phyloP scores from a whole-genome alignment of 2,329 filamentous ascomycete species.

The Clarireedia paspali region DNA sequence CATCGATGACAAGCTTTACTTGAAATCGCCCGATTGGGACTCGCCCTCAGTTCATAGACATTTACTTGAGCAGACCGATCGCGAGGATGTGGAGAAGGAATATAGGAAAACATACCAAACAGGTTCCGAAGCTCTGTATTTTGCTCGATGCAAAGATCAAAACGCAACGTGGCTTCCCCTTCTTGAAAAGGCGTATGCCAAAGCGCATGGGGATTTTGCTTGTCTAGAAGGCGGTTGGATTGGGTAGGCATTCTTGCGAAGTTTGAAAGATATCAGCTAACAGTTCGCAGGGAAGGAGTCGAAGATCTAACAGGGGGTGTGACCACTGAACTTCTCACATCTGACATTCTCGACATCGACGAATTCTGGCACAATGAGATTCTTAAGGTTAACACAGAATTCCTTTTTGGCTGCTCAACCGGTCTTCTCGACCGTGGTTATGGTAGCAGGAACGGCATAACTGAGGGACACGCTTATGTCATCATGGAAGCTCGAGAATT shows the following conservation, averaged over 20 bases:
- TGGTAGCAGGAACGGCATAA: constrained; percentile 50
- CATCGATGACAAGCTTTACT: constrained; percentile 82
- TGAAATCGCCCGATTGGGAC: constrained; percentile 76
- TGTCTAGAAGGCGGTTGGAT: constrained; percentile 65
- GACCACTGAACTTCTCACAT: constrained; percentile 61
- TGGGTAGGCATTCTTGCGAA: constrained; percentile 20
- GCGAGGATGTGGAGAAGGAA: constrained; percentile 62
- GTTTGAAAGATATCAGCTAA: constrained; percentile 7
- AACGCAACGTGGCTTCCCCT: constrained; percentile 79
- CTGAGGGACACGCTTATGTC: constrained; percentile 51
- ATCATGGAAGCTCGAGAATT: constrained; percentile 50
- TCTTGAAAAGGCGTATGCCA: constrained; percentile 77
- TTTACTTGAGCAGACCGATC: constrained; percentile 67
- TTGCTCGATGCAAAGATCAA: constrained; percentile 65
- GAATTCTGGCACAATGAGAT: constrained; percentile 80
- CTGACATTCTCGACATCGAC: constrained; percentile 69
- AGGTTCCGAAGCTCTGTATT: constrained; percentile 70
- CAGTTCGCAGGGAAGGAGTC: constrained; percentile 36
- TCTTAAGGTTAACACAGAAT: constrained; percentile 72
- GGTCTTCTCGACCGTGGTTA: constrained; percentile 57
- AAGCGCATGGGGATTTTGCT: constrained; percentile 74
- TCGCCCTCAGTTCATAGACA: constrained; percentile 68
- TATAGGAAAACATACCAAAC: constrained; percentile 43
- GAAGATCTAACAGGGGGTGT: constrained; percentile 61
- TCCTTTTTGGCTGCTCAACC: constrained; percentile 64